A percentile compares a stretch with the other conserved stretches of the same genome.
Evolutionary conservation across 2,329 filamentous ascomycete species (phyloP).

Genomic region (Beauveria australis): DNA sequence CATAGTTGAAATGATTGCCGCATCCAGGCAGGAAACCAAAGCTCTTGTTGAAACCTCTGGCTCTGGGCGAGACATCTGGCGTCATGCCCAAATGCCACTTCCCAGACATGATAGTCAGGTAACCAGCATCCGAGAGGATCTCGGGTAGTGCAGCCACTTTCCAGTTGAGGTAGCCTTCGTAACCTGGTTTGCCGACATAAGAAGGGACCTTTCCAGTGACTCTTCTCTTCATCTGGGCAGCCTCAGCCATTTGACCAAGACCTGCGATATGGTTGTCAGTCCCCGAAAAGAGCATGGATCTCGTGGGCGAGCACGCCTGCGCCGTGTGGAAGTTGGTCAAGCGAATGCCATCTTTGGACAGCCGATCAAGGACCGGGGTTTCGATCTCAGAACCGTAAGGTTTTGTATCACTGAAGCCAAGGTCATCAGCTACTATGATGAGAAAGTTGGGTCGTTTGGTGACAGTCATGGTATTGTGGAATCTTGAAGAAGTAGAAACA

Average conservation of each 20-base stretch:
- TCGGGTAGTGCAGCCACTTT: constrained; percentile 51
- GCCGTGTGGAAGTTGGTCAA: constrained; percentile 42
- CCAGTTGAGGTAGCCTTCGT: constrained; percentile 57
- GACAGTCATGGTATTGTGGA: not conserved
- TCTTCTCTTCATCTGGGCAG: not conserved
- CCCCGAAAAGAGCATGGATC: constrained; percentile 43
- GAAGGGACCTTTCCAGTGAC: constrained; percentile 19
- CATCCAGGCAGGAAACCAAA: constrained; percentile 54
- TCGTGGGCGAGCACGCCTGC: not conserved
- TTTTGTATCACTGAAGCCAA: constrained; percentile 52
- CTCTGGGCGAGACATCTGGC: constrained; percentile 45
- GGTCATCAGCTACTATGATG: constrained; percentile 25
- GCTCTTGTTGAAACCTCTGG: constrained; percentile 49
- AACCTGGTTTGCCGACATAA: constrained; percentile 50
- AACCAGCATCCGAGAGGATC: constrained; percentile 48
- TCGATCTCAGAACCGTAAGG: constrained; percentile 53
- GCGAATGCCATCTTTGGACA: constrained; percentile 17
- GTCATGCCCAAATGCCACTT: constrained; percentile 58
- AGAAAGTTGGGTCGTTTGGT: not conserved
- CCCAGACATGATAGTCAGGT: constrained; percentile 52
- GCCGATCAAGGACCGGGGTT: constrained; percentile 49
- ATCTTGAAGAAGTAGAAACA: not conserved
- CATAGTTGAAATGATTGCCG: constrained; percentile 43
- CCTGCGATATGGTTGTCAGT: constrained; percentile 54
- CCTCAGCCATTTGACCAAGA: constrained; percentile 32